Conservation (phyloP, 108 stramenopile species). For the Pseudonitzschia multiseries region DNA sequence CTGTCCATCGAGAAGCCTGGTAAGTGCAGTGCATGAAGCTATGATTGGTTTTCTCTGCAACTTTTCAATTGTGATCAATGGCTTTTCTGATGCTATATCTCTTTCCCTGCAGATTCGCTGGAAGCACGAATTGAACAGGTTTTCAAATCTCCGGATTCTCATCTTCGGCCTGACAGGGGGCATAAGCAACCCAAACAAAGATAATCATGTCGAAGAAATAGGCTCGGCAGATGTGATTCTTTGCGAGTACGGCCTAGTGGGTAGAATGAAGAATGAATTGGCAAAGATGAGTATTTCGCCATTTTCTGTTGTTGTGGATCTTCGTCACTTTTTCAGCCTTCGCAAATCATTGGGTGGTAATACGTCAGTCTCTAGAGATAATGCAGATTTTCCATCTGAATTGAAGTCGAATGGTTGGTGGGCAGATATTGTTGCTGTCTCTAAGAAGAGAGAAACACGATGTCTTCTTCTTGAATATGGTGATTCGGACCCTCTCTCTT, state of each 20-base stretch:
- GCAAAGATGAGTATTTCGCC: slow-evolving; percentile 12
- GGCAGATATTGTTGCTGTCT: slow-evolving; percentile 24
- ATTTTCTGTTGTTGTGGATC: slow-evolving; percentile 37
- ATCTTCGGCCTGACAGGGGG: slow-evolving; percentile 30
- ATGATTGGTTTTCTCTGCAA: background rate
- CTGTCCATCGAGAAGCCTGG: slow-evolving; percentile 58
- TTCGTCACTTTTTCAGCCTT: slow-evolving; percentile 31
- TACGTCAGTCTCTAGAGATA: background rate
- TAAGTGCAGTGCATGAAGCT: slow-evolving; percentile 33
- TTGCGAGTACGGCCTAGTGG: slow-evolving; percentile 54
- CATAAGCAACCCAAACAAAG: slow-evolving; percentile 13
- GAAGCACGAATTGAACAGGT: slow-evolving; percentile 61
- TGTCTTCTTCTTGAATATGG: slow-evolving; percentile 36
- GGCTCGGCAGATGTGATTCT: slow-evolving; percentile 47
- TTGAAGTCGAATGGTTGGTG: slow-evolving; percentile 37
- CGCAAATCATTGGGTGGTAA: slow-evolving; percentile 7
- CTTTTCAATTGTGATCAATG: background rate
- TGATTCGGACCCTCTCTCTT: slow-evolving; percentile 17
- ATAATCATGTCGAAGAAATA: background rate
- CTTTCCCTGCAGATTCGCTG: slow-evolving; percentile 48
- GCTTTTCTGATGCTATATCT: background rate
- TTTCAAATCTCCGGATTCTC: slow-evolving; percentile 38
- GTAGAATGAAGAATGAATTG: slow-evolving; percentile 17
- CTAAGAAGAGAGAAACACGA: background rate
- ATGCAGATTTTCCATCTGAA: slow-evolving; percentile 16